phyloP scores from a whole-genome alignment of 1,284 basidiomycete genomes.

The Trichosporon sp. region DNA sequence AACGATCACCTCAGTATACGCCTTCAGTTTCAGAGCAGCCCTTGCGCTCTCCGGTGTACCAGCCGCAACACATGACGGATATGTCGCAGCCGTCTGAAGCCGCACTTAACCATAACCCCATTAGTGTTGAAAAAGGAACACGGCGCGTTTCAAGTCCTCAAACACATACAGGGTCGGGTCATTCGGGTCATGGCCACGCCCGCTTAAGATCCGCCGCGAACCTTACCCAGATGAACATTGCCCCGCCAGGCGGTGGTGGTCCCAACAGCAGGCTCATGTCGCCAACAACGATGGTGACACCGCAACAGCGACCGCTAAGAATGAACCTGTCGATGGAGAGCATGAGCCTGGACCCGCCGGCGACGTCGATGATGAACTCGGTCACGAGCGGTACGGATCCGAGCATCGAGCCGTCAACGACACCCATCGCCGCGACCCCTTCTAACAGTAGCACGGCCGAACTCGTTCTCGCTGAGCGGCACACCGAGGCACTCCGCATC shows the following conservation, averaged over 20 bases:
- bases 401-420: background rate
- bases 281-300: conserved; percentile 10
- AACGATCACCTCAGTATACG: conserved; percentile 27
- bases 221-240: conserved; percentile 18
- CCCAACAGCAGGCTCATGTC: background rate
- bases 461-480: conserved; percentile 34
- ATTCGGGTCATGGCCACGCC: conserved; percentile 15
- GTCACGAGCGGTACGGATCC: conserved; percentile 1
- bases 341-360: conserved; percentile 8
- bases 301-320: conserved; percentile 2
- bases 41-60: conserved; percentile 27
- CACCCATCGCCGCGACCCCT: background rate
- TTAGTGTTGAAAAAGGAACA: conserved; percentile 19
- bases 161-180: background rate
- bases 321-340: conserved; percentile 14
- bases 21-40: conserved; percentile 27
- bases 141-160: conserved; percentile 15
- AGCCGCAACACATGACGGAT: conserved; percentile 21
- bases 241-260: background rate
- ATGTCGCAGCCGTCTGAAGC: conserved; percentile 20
- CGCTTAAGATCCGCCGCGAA: conserved; percentile 16
- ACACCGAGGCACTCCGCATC: conserved; percentile 45
- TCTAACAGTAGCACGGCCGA: conserved; percentile 20
- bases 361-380: conserved; percentile 7
- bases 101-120: conserved; percentile 13